These are phyloP conservation scores for Azolla pinnata DNA, from an alignment of 75 land plant genomes.

Conservation along the genomic window DNA sequence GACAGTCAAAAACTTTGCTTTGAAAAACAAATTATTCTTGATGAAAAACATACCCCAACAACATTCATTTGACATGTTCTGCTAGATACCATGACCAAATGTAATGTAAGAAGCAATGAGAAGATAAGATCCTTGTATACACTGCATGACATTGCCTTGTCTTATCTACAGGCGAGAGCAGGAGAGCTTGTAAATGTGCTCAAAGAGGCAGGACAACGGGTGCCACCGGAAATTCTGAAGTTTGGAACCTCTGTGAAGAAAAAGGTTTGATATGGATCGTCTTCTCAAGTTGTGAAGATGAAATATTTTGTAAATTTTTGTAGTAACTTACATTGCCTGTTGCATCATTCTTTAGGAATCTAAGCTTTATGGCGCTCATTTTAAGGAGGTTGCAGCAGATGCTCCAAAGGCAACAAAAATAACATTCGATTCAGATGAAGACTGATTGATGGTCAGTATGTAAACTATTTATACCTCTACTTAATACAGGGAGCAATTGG, in stretches of 20 bases:
- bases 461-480: too few species aligned
- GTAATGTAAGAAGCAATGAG: too few species aligned
- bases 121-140: too few species aligned
- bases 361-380: slow-evolving; percentile 94
- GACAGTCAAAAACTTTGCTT: too few species aligned
- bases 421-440: slow-evolving; percentile 86
- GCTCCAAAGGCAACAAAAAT: slow-evolving; percentile 87
- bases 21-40: not conserved
- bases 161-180: slow-evolving; percentile 51
- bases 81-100: too few species aligned
- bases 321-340: not conserved
- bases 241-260: slow-evolving; percentile 97
- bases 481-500: too few species aligned
- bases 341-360: slow-evolving; percentile 53
- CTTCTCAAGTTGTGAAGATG: not conserved
- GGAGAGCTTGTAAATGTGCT: slow-evolving; percentile 95
- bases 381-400: slow-evolving; percentile 76
- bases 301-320: slow-evolving; percentile 2
- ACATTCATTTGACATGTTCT: too few species aligned
- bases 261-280: slow-evolving; percentile 66
- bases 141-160: too few species aligned
- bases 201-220: slow-evolving; percentile 75
- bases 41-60: not conserved
- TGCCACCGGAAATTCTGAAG: slow-evolving; percentile 67
- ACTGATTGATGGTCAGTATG: slow-evolving; percentile 19